Base-by-base conservation (phyloP, 2,329 filamentous ascomycete species). In the Colletotrichum sp. region DNA sequence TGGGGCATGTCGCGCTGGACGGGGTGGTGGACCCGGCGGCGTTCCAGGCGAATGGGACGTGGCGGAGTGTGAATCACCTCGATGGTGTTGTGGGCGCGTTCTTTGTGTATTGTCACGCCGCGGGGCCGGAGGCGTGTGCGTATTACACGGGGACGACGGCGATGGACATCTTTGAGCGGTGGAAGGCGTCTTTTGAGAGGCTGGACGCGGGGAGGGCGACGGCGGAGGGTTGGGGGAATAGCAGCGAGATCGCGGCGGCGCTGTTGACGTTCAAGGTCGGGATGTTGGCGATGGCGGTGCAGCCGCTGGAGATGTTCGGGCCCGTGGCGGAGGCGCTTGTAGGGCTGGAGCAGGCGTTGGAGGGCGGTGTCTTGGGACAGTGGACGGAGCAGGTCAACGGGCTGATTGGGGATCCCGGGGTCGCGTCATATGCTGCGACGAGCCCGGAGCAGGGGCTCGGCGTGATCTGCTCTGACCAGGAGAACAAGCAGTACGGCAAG, bases 11-110 rank as follows among this genome's bases (percentile, higher is more conserved):
- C 52, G 80, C 84, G 8, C 78, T 89, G 1, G 88, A 90, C 76
- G 87, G 87, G 6, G 85, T 89, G 5, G 85, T 87, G 4, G 85
- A 87, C 70, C 79, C 82, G 3, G 79, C 83, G 74, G 84, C 81
- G 76, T 86, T 84, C 73, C 78, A 79, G 66, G 69, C 80, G 21
- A 80, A 80, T 5, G 76, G 84, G 5, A 86, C 85, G 68, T 81
- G 81, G 18, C 81, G 84, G 66, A 86, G 84, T 73, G 78, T 89
- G 7, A 69, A 81, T 12, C 86, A 89, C 74, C 83, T 85, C 5
- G 86, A 89, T 71, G 86, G 85, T 43, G 83, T 81, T 28, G 81
- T 88, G 77, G 76, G 82, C 1, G 78, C 80, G 3, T 87, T 89
- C 79, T 88, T 87, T 79, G 83, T 82, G 5, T 85, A 84, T 65